Percentiles rank a stretch among this genome's conserved stretches.
phyloP scores from a whole-genome alignment of 2,329 filamentous ascomycete genomes.

The Fusarium liriodendri region DNA sequence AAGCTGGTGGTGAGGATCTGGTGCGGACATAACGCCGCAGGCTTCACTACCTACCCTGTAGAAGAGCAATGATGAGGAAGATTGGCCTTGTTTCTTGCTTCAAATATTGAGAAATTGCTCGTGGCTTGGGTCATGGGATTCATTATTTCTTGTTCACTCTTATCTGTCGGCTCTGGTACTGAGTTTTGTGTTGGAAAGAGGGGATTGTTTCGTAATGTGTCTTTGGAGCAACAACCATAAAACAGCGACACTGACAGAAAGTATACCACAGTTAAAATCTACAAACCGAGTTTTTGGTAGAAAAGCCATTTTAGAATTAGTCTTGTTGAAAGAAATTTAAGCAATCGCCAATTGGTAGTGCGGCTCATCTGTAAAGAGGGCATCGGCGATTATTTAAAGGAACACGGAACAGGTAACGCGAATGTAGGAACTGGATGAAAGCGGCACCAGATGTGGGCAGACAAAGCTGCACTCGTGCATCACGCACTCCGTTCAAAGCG shows the following conservation, averaged over 20 bases:
- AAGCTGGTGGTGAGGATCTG: background rate
- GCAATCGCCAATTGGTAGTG: background rate
- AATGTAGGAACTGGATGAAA: background rate
- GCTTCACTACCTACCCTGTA: background rate
- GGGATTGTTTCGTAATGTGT: background rate
- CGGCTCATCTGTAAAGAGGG: background rate
- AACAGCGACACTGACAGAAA: background rate
- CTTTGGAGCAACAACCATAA: background rate
- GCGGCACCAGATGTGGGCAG: background rate
- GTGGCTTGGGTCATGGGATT: background rate
- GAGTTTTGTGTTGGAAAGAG: background rate
- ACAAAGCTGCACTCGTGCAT: background rate
- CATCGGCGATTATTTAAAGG: background rate
- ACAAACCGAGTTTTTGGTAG: background rate
- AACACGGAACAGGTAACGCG: background rate
- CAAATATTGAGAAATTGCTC: background rate
- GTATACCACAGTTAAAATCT: background rate
- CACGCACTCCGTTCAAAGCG: background rate
- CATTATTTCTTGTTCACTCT: fast-evolving
- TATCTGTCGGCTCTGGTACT: background rate
- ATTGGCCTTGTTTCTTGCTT: background rate
- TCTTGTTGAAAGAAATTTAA: background rate
- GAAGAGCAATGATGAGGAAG: background rate
- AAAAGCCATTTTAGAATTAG: background rate
- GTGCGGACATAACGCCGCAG: no score